Evolutionary conservation across 2,329 filamentous ascomycete species (phyloP), one percentile per base, ranked within the genome.

Genomic region (Xylaria sp.): DNA sequence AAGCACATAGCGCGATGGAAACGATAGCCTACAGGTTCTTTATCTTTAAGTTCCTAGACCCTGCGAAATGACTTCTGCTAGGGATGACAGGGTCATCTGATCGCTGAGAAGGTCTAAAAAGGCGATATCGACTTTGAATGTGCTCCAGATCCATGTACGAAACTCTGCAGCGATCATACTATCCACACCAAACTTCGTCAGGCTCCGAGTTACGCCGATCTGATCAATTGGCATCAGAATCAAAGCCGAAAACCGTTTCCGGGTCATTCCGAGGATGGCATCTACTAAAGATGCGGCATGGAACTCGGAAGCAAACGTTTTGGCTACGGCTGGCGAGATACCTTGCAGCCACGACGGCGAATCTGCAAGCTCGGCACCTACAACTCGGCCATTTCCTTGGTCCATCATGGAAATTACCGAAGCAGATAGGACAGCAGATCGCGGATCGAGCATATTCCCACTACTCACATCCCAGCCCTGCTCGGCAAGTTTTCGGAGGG

Each of bases 81-180:
- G 33, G 1, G 33, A 36, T 36, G 33, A 36, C 7, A 36, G 33
- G 7, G 33, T 36, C 33, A 36, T 43, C 41, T 43, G 41, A 15
- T 23, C 12, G 18, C 31, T 55, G 23, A 55, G 15, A 6, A 63
- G 36, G 15, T 64, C 54, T 1, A 64, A 18, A 43, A 79, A 79
- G 1, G 78, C 72, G 4, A 81, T 66, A 52, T 80, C 76, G 0
- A 80, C 67, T 33, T 71, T 74, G 54, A 80, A 78, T n/a, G 68
- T 65, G 25, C 71, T 62, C 54, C 72, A 80, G 39, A 80, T 70
- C 76, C 77, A 79, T 25, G 75, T 77, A 8, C 78, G 70, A 54
- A 80, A 72, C 70, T 81, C 78, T 1, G 79, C 72, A 1, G 74
- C 78, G 13, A 80, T 70, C 78, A 81, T 80, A 63, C 75, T 78